These are phyloP conservation scores for Alisma plantagoaquatica DNA, from an alignment of 106 monocot genomes.

Conservation along the genomic window DNA sequence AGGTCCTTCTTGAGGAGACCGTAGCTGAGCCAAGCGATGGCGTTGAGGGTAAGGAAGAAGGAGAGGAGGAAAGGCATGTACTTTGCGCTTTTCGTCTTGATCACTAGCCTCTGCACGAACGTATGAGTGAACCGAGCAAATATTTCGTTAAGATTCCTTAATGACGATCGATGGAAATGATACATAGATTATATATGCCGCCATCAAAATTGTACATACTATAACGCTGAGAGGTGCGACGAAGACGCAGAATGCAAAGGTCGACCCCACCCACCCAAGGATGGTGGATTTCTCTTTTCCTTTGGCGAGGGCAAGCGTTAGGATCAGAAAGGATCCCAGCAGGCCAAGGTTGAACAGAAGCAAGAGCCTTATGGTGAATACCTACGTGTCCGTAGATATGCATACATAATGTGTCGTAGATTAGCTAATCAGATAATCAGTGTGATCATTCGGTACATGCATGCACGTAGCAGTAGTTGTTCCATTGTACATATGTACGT, in stretches of 20 bases:
- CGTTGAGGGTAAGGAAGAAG: conserved; percentile 58
- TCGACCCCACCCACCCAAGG: conserved; percentile 10
- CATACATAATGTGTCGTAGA: no score
- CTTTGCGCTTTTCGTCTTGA: conserved; percentile 52
- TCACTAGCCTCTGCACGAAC: conserved; percentile 62
- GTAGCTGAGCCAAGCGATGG: conserved; percentile 59
- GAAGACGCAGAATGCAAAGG: conserved; percentile 18
- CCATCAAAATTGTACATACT: no score
- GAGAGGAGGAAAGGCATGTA: conserved; percentile 77
- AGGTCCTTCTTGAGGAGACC: conserved; percentile 38
- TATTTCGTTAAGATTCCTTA: no score
- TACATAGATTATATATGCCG: no score
- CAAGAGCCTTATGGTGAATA: conserved; percentile 30
- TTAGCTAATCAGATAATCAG: no score
- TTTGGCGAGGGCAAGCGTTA: conserved; percentile 15
- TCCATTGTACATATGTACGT: no score
- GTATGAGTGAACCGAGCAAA: no score
- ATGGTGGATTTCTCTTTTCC: conserved; percentile 3
- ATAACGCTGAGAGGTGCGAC: conserved; percentile 16
- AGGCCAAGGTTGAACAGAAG: conserved; percentile 35
- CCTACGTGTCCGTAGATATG: conserved; percentile 12
- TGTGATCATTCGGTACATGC: no score
- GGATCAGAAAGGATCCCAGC: conserved; percentile 35
- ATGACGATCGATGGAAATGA: no score
- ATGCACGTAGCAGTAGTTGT: no score